Evolutionary conservation across 208 protist species (phyloP), one percentile per base, ranked within the genome.

Genomic region (Plasmodiophora brassicae): DNA sequence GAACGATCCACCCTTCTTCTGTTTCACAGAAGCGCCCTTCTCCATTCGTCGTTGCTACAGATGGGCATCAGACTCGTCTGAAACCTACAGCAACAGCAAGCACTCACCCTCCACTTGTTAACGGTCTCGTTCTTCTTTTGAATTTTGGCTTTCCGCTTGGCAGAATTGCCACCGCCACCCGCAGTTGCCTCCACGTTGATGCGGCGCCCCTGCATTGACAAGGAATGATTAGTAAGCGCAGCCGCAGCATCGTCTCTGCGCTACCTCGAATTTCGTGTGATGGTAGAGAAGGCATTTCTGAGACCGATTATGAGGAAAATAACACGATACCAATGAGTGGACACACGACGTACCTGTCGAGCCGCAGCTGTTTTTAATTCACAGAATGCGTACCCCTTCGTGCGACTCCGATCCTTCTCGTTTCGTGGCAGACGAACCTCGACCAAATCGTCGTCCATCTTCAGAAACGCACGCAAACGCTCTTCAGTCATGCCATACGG

Each of bases 401-500:
- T 78, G 32, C 65, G 5, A 5, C 5, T 5, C 14, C n/a, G 5
- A 78, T 32, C 41, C n/a, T 78, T 78, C 5, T n/a, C 5, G n/a
- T 78, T 78, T 78, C 65, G 65, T 5, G 65, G 65, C 20, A 78
- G n/a, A 44, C 65, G 65, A 32, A 78, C n/a, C 65, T 78, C 65
- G n/a, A 78, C 41, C 5, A 78, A 5, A 32, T 78, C 14, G 20
- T 32, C n/a, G 65, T 78, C n/a, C 5, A 78, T 5, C 32, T 78
- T 78, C n/a, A 78, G 41, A 32, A 78, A 78, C n/a, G 32, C 65
- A 38, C 65, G 32, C 10, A 5, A 78, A 36, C 65, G 5, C 41
- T 78, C 65, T 78, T 78, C 65, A 32, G 65, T 78, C 5, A 78
- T 78, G 32, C 65, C 65, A 78, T 78, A 78, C 41, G 65, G 65